Percentiles rank a stretch among this genome's conserved stretches.
Evolutionary conservation across 139 green algal genomes (phyloP).

Genomic region (Diplosphaera chodatii): DNA sequence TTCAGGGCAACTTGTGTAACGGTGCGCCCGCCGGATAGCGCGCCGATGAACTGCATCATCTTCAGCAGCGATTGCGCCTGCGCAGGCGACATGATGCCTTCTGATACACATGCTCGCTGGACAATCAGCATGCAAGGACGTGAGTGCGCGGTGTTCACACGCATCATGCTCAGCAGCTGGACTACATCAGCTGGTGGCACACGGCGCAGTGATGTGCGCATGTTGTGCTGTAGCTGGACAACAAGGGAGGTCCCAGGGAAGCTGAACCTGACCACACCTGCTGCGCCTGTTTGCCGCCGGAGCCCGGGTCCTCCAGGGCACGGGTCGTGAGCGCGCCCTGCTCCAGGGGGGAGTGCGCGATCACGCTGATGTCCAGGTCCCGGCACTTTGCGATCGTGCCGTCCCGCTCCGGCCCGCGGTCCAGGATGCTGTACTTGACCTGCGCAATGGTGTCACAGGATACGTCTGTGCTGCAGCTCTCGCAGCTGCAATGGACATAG

Average conservation of each 20-base stretch:
- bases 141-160: no score
- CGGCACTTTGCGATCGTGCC: constrained; percentile 22
- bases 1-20: constrained; percentile 38
- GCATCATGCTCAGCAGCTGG: no score
- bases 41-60: constrained; percentile 44
- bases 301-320: neutral
- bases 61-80: constrained; percentile 22
- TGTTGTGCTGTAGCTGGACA: no score
- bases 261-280: neutral
- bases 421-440: constrained; percentile 41
- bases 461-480: neutral
- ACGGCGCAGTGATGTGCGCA: no score
- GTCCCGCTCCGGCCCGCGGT: constrained; percentile 14
- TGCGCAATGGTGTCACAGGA: constrained; percentile 5
- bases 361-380: constrained; percentile 18
- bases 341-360: constrained; percentile 38
- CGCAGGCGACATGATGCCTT: no score
- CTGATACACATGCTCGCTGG: no score
- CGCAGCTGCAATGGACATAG: neutral
- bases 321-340: constrained; percentile 26
- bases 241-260: no score
- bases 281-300: neutral
- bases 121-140: no score
- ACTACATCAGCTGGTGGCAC: no score
- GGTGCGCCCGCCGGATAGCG: constrained; percentile 18